Evolutionary conservation across 495 filamentous ascomycete genomes (phyloP).

Genomic region (Neurospora pannonica): DNA sequence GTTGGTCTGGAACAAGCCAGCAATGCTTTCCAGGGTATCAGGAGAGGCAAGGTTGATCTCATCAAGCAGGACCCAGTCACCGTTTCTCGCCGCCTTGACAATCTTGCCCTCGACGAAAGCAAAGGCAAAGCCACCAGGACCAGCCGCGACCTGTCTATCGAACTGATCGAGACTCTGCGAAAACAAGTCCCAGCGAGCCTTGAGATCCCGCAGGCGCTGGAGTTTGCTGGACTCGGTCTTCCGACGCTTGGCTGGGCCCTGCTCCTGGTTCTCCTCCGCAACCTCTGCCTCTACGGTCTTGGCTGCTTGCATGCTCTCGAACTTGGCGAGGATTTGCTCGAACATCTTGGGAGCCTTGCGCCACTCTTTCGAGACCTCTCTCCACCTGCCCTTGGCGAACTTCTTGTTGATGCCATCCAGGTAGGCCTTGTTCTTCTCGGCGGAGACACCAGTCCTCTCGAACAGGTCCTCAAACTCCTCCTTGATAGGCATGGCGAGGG

Average conservation of each 20-base stretch:
- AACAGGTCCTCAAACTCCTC: conserved; percentile 91
- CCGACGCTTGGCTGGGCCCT: conserved; percentile 59
- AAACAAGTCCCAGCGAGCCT: conserved; percentile 72
- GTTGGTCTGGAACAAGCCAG: conserved; percentile 66
- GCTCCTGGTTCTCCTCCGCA: conserved; percentile 40
- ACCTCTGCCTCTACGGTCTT: conserved; percentile 19
- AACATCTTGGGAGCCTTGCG: conserved; percentile 80
- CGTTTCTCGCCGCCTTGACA: conserved; percentile 82
- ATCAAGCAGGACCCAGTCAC: conserved; percentile 88
- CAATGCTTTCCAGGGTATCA: conserved; percentile 88
- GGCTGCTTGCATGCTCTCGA: conserved; percentile 26
- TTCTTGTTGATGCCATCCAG: conserved; percentile 68
- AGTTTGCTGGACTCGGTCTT: conserved; percentile 63
- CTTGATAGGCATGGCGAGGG: conserved; percentile 78
- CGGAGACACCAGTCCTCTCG: conserved; percentile 67
- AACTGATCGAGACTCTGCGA: conserved; percentile 65
- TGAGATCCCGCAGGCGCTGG: conserved; percentile 46
- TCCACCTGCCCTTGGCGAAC: conserved; percentile 76
- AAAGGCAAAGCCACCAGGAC: conserved; percentile 80
- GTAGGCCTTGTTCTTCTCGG: conserved; percentile 78
- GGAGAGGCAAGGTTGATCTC: conserved; percentile 95
- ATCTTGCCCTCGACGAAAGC: conserved; percentile 93
- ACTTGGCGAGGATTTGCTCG: conserved; percentile 53
- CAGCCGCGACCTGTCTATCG: conserved; percentile 68
- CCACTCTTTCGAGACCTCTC: conserved; percentile 73